Evolutionary conservation across 2,329 filamentous ascomycete genomes (phyloP).

Genomic region (Cadophora gregata): DNA sequence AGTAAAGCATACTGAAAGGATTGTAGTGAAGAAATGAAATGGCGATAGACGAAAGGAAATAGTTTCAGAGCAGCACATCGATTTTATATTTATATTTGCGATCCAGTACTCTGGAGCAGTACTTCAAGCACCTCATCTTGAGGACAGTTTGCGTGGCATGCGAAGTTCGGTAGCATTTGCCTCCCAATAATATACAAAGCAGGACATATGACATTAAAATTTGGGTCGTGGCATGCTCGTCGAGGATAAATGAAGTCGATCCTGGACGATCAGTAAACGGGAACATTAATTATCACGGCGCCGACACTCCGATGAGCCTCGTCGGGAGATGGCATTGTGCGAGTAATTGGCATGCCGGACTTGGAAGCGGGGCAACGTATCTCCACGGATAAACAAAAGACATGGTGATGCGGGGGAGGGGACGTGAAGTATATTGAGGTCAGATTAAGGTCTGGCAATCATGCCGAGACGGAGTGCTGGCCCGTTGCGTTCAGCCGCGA

Average conservation of each 20-base stretch:
- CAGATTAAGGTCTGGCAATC: neutral
- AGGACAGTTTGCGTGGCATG: neutral
- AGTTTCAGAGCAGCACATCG: neutral
- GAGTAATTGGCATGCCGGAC: neutral
- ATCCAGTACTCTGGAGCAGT: neutral
- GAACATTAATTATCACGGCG: neutral
- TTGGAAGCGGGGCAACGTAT: neutral
- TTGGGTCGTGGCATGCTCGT: neutral
- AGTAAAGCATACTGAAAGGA: slow-evolving; percentile 1
- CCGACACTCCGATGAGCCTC: neutral
- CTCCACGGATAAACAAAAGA: slow-evolving; percentile 6
- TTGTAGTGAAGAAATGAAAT: neutral
- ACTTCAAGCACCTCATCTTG: neutral
- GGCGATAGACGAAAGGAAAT: neutral
- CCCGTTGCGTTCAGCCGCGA: slow-evolving; percentile 4
- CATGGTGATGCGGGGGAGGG: neutral
- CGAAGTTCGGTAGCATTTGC: neutral
- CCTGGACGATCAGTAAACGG: neutral
- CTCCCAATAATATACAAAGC: neutral
- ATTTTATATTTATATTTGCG: slow-evolving; percentile 11
- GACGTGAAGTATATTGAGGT: slow-evolving; percentile 2
- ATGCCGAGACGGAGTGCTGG: neutral
- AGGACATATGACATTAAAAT: slow-evolving; percentile 1
- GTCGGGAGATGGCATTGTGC: neutral
- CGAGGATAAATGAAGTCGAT: slow-evolving; percentile 7